Percentiles rank a stretch among this genome's conserved stretches.
These are phyloP conservation scores for Trichoderma asperelloides DNA, from an alignment of 495 filamentous ascomycete genomes.

Conservation along the genomic window DNA sequence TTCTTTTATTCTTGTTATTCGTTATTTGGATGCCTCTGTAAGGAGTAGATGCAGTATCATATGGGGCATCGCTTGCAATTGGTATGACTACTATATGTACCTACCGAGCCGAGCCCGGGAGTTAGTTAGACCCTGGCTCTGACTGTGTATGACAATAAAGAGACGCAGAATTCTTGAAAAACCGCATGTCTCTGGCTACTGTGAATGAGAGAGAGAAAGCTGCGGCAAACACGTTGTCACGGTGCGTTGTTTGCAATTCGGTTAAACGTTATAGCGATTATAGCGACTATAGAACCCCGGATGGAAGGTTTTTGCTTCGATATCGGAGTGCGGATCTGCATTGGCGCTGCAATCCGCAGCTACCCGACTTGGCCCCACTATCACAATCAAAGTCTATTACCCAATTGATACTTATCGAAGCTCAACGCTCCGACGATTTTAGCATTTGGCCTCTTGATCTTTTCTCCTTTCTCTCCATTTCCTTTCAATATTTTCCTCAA, in stretches of 20 bases:
- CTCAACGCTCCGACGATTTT: neutral
- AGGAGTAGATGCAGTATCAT: slow-evolving; percentile 2
- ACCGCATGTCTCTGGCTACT: neutral
- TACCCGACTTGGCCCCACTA: neutral
- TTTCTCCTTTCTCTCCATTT: neutral
- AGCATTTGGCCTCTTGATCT: neutral
- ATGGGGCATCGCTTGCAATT: neutral
- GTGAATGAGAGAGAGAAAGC: no score
- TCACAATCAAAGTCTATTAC: neutral
- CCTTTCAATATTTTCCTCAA: neutral
- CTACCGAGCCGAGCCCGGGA: neutral
- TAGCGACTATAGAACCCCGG: neutral
- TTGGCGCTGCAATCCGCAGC: neutral
- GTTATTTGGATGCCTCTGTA: slow-evolving; percentile 1
- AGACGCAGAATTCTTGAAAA: neutral
- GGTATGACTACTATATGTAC: neutral
- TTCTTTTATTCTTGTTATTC: neutral
- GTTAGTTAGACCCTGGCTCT: neutral
- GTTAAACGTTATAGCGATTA: neutral
- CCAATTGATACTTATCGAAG: neutral
- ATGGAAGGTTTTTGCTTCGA: slow-evolving; percentile 1
- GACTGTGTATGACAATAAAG: neutral
- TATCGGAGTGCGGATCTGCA: neutral
- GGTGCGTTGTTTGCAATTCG: neutral
- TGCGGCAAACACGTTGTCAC: no score